Base-by-base conservation (phyloP, 495 filamentous ascomycete species). In the Sordaria brevicollis region DNA sequence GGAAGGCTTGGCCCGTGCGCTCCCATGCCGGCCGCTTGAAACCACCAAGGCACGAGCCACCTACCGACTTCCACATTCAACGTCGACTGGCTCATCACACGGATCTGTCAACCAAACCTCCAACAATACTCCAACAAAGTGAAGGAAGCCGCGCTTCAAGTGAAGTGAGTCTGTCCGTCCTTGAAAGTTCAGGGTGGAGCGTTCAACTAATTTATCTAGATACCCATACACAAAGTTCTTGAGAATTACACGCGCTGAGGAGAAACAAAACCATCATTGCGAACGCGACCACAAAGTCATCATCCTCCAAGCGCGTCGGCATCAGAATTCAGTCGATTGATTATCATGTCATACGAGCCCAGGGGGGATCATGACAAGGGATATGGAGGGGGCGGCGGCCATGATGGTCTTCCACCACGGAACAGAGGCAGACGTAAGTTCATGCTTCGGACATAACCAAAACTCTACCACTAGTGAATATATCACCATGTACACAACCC, bases 311-410 rank as follows among this genome's bases (percentile, higher is more conserved):
- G 11, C 49, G 49, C 49, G 49, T 29, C 49, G 11, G 49, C 49
- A 25, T 57, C 49, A 57, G 21, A 6, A 29, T 57, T 15, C 49
- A 57, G 21, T 57, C 49, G 49, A 13, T 57, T 57, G 65, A 67
- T 35, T 34, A 75, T 66, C 66, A 84, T 84, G 82, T 76, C 82
- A 67, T 83, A 82, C 73, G 82, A 83, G 49, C 75, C 76, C 65
- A 77, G 80, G 35, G 77, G 81, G 19, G 83, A 82, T 62, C 74
- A 81, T 72, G 77, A 79, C 38, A 74, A 69, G 57, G 71, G 70
- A 21, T 72, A 67, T 62, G 74, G 70, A 37, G 39, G 69, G 49
- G 34, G 35, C 19, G 67, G 68, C 7, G 49, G 71, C 3, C 68
- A 74, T 35, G 76, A 76, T 68, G 76, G 76, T 3, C 74, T 73